A percentile compares a stretch with the other conserved stretches of the same genome.
Conservation (phyloP, 768 basidiomycete genomes). For the Pisolithus albus region DNA sequence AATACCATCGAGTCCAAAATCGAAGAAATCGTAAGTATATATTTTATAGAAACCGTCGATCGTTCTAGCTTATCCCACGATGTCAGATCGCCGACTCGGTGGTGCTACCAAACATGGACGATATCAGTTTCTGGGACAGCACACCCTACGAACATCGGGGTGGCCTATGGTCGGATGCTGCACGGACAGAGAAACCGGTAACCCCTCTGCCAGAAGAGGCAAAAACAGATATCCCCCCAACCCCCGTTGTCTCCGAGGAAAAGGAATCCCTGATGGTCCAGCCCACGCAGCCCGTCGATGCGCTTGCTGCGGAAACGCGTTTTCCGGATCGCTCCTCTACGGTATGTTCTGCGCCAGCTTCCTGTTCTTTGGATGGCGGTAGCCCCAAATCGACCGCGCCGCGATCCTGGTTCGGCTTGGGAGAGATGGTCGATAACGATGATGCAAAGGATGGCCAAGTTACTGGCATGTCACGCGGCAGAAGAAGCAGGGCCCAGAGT, state of each 20-base stretch:
- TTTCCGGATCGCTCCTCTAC: conserved; percentile 18
- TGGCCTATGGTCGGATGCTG: conserved; percentile 84
- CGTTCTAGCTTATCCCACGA: conserved; percentile 23
- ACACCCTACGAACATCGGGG: conserved; percentile 57
- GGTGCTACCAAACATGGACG: conserved; percentile 97
- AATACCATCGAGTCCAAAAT: conserved; percentile 84
- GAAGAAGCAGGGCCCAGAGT: conserved; percentile 22
- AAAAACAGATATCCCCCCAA: conserved; percentile 14
- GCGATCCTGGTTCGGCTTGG: conserved; percentile 55
- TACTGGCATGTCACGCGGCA: conserved; percentile 10
- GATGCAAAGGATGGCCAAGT: conserved; percentile 20
- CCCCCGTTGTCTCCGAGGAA: conserved; percentile 32
- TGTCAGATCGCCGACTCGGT: conserved; percentile 85
- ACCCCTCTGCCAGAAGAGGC: not conserved
- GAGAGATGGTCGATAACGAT: conserved; percentile 27
- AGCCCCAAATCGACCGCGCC: conserved; percentile 29
- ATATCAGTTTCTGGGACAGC: conserved; percentile 93
- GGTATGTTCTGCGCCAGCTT: conserved; percentile 18
- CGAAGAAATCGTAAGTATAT: conserved; percentile 67
- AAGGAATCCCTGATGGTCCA: conserved; percentile 7
- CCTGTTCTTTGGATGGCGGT: conserved; percentile 12
- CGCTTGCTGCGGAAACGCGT: conserved; percentile 16
- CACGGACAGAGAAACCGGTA: conserved; percentile 33
- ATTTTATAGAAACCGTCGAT: conserved; percentile 40
- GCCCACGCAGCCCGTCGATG: conserved; percentile 28